phyloP scores from a whole-genome alignment of 805 yeast species.

The Wickerhamiella allomyrinae region DNA sequence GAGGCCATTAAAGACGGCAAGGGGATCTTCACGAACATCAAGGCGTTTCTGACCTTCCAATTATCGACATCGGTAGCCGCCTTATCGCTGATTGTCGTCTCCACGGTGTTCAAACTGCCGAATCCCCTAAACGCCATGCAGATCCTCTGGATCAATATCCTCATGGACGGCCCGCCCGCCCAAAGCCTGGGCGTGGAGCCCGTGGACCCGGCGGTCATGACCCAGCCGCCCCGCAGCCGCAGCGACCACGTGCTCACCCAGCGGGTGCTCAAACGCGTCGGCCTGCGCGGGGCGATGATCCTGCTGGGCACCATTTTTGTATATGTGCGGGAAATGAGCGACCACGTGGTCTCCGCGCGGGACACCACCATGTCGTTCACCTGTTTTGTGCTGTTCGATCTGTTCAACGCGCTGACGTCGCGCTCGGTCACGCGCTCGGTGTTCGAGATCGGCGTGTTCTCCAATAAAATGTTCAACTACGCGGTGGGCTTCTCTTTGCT shows the following conservation, averaged over 20 bases:
- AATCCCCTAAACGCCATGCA: constrained; percentile 97
- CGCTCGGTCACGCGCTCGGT: constrained; percentile 77
- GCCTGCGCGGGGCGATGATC: constrained; percentile 65
- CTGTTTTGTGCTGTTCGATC: constrained; percentile 87
- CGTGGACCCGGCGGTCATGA: constrained; percentile 91
- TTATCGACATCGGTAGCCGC: constrained; percentile 94
- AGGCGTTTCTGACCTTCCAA: constrained; percentile 88
- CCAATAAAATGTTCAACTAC: constrained; percentile 79
- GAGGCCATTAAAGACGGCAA: constrained; percentile 95
- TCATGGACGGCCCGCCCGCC: constrained; percentile 99
- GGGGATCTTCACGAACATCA: constrained; percentile 91
- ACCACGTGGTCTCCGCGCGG: constrained; percentile 68
- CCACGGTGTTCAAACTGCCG: constrained; percentile 77
- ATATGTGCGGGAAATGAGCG: constrained; percentile 70
- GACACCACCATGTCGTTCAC: constrained; percentile 99
- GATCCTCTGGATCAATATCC: constrained; percentile 89
- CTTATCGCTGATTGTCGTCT: constrained; percentile 68
- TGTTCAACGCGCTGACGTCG: constrained; percentile 92
- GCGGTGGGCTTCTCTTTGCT: constrained; percentile 79
- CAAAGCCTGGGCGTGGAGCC: constrained; percentile 96
- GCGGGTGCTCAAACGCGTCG: constrained; percentile 52
- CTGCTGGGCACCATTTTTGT: constrained; percentile 77
- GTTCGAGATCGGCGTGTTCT: constrained; percentile 62
- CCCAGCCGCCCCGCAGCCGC: constrained; percentile 87
- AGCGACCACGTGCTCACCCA: constrained; percentile 69